Base-by-base conservation (phyloP, 345 rosid species). In the Moricandia arvensis region DNA sequence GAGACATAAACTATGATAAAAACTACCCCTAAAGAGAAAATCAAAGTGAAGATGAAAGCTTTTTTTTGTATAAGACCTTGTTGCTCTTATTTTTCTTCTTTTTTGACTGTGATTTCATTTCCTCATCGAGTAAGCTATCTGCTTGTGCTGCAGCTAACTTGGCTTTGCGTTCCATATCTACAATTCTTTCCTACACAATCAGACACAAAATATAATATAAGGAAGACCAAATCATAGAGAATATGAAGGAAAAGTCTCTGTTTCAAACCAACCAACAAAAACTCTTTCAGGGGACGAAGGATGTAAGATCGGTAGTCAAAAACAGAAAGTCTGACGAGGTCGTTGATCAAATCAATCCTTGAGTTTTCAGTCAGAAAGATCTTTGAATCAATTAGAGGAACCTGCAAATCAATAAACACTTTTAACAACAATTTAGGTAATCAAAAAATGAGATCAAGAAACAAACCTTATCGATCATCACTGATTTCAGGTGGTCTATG, bases 31-130 rank as follows among this genome's bases (percentile, higher is more conserved):
- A n/a, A 12, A 58, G 62, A 26, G 7, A 27, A 58, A 27, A 58
- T 12, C 62, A 26, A 16, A 58, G 34, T 30, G 62, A 26, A 58
- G 29, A 57, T 26, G 15, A 57, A 27, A 26, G 31, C 29, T 24
- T 2, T 55, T 24, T 41, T 41, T 12, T 10, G 60, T 10, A 55
- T 55, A 24, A 26, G n/a, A 67, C 79, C 68, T 74, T 74, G 1
- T n/a, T 66, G 60, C 18, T 43, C 30, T 67, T 66, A 55, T 31
- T 31, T 66, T 57, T 74, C 72, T 74, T 74, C 49, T 58, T 74
- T 34, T 66, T 58, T 18, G 65, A 0, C 58, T 1, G 12, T 41
- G 10, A 30, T 8, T 24, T 60, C 63, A 12, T 55, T 43, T 49
- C 18, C 53, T 45, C 53, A 16, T 45, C 53, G 53, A 45, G 29